Evolutionary conservation across 1,139 yeast genomes (phyloP).

Genomic region (Nakaseomyces sp.): DNA sequence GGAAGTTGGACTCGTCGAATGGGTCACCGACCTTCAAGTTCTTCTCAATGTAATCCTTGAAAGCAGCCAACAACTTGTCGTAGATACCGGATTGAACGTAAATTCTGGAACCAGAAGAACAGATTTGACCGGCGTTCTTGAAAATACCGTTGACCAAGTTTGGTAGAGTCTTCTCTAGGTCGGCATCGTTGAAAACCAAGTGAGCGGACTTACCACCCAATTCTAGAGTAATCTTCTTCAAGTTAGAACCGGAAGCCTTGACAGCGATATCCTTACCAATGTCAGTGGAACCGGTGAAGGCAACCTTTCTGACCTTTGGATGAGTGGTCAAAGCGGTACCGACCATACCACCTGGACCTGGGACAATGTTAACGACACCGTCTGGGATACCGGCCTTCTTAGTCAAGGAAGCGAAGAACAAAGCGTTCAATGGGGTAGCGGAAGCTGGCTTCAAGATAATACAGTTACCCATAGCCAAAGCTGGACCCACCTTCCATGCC

Average conservation of each 20-base stretch:
- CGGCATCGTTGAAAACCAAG: conserved; percentile 65
- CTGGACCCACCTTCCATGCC: conserved; percentile 76
- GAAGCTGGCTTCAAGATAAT: conserved; percentile 69
- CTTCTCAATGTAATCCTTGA: conserved; percentile 47
- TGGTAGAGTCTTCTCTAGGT: conserved; percentile 53
- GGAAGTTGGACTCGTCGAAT: conserved; percentile 53
- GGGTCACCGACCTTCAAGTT: conserved; percentile 63
- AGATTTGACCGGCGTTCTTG: conserved; percentile 80
- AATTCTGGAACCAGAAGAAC: conserved; percentile 80
- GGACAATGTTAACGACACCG: conserved; percentile 68
- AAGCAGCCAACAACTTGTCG: conserved; percentile 51
- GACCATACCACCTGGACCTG: conserved; percentile 66
- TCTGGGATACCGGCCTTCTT: conserved; percentile 70
- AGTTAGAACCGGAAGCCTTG: conserved; percentile 54
- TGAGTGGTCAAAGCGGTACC: conserved; percentile 68
- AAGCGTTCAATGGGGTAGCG: conserved; percentile 69
- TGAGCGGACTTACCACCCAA: conserved; percentile 83
- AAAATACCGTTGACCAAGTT: conserved; percentile 54
- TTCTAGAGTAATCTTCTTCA: conserved; percentile 76
- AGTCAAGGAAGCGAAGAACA: conserved; percentile 52
- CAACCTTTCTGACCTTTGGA: conserved; percentile 63
- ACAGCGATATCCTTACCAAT: conserved; percentile 66
- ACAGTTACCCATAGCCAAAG: conserved; percentile 72
- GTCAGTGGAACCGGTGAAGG: conserved; percentile 77
- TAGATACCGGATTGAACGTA: conserved; percentile 69